Conservation (phyloP, 2,329 filamentous ascomycete species). For the Penicillium occitanis region DNA sequence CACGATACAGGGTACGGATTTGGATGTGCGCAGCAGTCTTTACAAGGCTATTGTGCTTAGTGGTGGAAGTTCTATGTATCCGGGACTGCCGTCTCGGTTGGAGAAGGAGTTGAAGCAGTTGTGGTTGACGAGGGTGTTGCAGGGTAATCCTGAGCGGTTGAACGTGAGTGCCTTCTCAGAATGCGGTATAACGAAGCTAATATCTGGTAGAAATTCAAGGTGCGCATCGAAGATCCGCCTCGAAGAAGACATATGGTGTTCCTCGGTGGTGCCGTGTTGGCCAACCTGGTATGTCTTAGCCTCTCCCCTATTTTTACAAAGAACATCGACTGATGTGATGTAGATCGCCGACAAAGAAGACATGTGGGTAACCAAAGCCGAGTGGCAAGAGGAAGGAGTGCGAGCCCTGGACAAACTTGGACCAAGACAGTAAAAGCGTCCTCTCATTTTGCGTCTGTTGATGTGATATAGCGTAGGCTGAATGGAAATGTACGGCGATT, state of each 20-base stretch:
- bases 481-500: constrained; percentile 5
- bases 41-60: constrained; percentile 98
- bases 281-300: constrained; percentile 70
- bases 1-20: constrained; percentile 93
- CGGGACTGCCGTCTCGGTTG: constrained; percentile 85
- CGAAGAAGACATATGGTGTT: constrained; percentile 99
- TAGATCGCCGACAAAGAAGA: constrained; percentile 95
- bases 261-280: constrained; percentile 90
- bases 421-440: constrained; percentile 61
- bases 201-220: constrained; percentile 82
- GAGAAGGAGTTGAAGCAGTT: constrained; percentile 99
- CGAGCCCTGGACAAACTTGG: constrained; percentile 88
- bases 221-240: constrained; percentile 96
- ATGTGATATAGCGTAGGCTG: constrained; percentile 20
- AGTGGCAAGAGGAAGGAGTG: constrained; percentile 92
- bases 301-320: neutral
- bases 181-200: neutral
- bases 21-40: constrained; percentile 87
- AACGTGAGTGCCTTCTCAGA: constrained; percentile 51
- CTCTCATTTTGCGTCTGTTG: neutral
- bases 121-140: constrained; percentile 89
- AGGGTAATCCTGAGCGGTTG: constrained; percentile 87
- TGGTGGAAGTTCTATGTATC: constrained; percentile 98
- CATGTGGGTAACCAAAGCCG: constrained; percentile 97
- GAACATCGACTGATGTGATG: neutral